Base-by-base conservation (phyloP, 169 alveolate genomes). In the Cryptosporidium parvum region DNA sequence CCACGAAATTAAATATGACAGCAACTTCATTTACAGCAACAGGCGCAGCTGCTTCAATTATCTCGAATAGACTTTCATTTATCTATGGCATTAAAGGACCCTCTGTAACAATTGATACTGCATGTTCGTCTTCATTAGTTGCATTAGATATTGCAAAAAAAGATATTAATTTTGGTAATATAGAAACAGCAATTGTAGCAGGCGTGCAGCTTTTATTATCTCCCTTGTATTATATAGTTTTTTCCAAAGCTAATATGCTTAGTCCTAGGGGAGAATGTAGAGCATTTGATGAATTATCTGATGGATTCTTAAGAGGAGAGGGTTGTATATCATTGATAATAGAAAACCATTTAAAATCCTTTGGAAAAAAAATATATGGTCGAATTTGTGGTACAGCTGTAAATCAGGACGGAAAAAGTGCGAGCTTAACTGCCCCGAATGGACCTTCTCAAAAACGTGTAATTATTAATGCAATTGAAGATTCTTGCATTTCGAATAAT, bases 301-400 rank as follows among this genome's bases (percentile, higher is more conserved):
- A 94, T 61, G 96, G 96, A 42, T 94, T 91, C 53, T 89, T 86
- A 6, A 92, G 96, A 7, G 96, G 96, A 14, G 96, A 94, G 51
- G 95, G 96, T 4, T 85, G 91, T 33, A 71, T 91, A 18, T 85
- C 94, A 14, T 85, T 91, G 4, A 29, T 93, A 62, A 37, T 93
- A 12, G 45, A 85, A 48, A 59, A 56, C 1, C 52, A 65, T 33
- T 29, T 18, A 5, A 3, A 21, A 23, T 35, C 68, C 3, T 6
- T 12, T 21, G 67, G 51, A 26, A 85, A 85, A 44, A 65, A 21
- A 56, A 44, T 69, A 7, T 70, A 71, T 45, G 91, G 91, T 2
- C 59, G 35, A 31, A 85, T 85, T 61, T 48, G 85, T 56, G 91
- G 91, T 31, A 71, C 84, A 18, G 73, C 69, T 29, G 84, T 85